Evolutionary conservation across 2,329 filamentous ascomycete genomes (phyloP).

Genomic region (Sporothrix mexicana): DNA sequence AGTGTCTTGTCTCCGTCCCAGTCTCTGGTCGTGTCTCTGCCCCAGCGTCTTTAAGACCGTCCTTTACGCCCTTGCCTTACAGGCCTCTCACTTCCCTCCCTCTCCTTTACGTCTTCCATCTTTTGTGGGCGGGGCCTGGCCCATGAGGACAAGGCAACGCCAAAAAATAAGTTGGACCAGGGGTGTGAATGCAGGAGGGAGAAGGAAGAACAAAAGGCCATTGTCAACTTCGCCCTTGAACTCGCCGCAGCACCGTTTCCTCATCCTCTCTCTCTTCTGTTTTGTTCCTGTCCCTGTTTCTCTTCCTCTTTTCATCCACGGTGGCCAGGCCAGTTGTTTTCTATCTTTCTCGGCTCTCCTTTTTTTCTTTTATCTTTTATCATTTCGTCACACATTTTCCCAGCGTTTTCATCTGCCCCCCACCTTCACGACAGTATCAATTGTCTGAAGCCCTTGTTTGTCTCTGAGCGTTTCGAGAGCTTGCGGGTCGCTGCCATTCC

Average conservation of each 20-base stretch:
- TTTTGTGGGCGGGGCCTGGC: slow-evolving; percentile 2
- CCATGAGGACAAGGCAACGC: not conserved
- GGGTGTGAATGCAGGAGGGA: slow-evolving; percentile 7
- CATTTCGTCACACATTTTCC: not conserved
- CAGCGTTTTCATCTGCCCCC: not conserved
- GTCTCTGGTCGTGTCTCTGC: slow-evolving; percentile 3
- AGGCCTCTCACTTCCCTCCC: not conserved
- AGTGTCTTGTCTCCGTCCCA: not conserved
- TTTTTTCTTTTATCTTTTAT: not conserved
- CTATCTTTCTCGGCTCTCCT: not conserved
- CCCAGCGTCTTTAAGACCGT: slow-evolving; percentile 5
- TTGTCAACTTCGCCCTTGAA: slow-evolving; percentile 13
- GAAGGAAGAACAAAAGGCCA: not conserved
- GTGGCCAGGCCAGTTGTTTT: not conserved
- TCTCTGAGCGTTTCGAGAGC: slow-evolving; percentile 5
- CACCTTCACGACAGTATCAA: slow-evolving; percentile 9
- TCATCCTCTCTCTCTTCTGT: not conserved
- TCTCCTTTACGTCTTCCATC: slow-evolving; percentile 1
- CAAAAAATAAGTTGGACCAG: not conserved
- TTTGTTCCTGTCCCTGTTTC: not conserved
- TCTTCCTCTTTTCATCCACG: not conserved
- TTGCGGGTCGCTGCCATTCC: slow-evolving; percentile 26
- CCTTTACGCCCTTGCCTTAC: slow-evolving; percentile 6
- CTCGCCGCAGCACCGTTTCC: slow-evolving; percentile 8
- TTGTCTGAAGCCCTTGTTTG: slow-evolving; percentile 21